These are phyloP conservation scores for Irpex sp. DNA, from an alignment of 1,284 basidiomycete species.

Conservation along the genomic window DNA sequence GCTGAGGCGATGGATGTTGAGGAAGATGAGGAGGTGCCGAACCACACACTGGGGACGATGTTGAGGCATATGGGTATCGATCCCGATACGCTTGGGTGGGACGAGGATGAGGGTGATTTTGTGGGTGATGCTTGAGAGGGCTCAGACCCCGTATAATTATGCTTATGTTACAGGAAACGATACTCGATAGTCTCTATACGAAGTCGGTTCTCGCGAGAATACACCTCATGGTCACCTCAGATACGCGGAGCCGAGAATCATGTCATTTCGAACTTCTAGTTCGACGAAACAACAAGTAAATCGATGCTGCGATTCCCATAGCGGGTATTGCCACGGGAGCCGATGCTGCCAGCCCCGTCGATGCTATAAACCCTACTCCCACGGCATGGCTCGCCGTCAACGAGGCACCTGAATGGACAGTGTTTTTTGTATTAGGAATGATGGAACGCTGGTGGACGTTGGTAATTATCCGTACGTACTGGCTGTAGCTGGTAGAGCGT, in stretches of 20 bases:
- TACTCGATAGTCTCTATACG: too few species aligned
- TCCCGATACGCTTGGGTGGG: conserved; percentile 66
- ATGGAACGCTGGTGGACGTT: too few species aligned
- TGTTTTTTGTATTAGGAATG: too few species aligned
- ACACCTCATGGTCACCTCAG: too few species aligned
- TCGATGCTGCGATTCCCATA: not conserved
- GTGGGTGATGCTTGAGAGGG: conserved; percentile 29
- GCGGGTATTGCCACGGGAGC: not conserved
- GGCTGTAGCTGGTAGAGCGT: not conserved
- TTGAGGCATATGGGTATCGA: conserved; percentile 61
- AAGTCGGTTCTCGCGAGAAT: too few species aligned
- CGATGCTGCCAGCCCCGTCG: not conserved
- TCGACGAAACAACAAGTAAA: not conserved
- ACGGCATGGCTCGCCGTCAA: not conserved
- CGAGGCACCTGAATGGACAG: not conserved
- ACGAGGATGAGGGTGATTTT: conserved; percentile 62
- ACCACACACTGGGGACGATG: conserved; percentile 62
- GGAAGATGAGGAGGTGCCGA: conserved; percentile 29
- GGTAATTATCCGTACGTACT: not conserved
- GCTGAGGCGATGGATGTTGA: conserved; percentile 15
- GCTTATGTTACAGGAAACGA: not conserved
- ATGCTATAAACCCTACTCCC: not conserved
- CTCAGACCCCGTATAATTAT: not conserved
- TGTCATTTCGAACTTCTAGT: not conserved
- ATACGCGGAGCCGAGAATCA: not conserved